Evolutionary conservation across 495 filamentous ascomycete species (phyloP).

Genomic region (Bryoglossum gracile): DNA sequence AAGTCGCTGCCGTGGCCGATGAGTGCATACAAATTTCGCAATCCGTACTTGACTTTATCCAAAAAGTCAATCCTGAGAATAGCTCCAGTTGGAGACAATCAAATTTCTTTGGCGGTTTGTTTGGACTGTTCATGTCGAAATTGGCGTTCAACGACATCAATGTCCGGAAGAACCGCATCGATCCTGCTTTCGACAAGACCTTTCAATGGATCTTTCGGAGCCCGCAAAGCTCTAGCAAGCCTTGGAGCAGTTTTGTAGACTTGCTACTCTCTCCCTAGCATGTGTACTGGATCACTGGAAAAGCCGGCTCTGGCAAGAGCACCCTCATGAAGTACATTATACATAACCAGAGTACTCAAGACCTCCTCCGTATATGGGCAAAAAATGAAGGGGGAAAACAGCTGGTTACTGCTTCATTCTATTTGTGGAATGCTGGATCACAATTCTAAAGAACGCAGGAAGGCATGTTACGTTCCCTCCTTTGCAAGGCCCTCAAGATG

Average conservation of each 20-base stretch:
- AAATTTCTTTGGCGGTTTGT: too few species aligned
- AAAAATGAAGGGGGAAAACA: neutral
- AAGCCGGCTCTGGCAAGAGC: neutral
- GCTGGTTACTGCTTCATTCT: neutral
- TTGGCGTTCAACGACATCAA: neutral
- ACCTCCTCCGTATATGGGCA: neutral
- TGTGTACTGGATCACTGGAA: neutral
- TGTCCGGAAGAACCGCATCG: neutral
- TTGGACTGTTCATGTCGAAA: too few species aligned
- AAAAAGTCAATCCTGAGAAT: too few species aligned
- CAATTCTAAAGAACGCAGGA: neutral
- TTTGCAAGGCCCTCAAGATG: neutral
- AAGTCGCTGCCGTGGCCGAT: too few species aligned
- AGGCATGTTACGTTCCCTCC: neutral
- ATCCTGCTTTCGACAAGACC: neutral
- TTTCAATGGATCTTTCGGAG: neutral
- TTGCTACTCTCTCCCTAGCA: neutral
- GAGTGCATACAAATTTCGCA: too few species aligned
- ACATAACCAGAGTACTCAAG: neutral
- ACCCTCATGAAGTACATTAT: neutral
- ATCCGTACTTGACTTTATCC: too few species aligned
- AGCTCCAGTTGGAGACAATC: too few species aligned
- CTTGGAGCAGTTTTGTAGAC: neutral
- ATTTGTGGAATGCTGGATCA: neutral
- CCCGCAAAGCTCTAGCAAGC: neutral